These are phyloP conservation scores for Pezicula rhizophila DNA, from an alignment of 2,329 filamentous ascomycete genomes.

Conservation along the genomic window DNA sequence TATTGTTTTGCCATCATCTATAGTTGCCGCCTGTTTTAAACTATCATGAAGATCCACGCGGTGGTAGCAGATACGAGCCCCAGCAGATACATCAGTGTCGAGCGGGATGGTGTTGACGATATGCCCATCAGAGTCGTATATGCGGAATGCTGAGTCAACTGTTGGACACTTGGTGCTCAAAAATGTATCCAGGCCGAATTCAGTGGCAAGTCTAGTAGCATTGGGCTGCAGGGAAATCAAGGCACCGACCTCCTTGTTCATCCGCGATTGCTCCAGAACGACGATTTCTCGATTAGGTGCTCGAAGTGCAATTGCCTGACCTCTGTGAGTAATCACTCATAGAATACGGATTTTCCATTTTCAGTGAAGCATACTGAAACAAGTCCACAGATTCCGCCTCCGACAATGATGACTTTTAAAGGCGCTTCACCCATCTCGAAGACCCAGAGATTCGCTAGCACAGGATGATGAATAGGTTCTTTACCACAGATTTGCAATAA, in stretches of 20 bases:
- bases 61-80: constrained; percentile 27
- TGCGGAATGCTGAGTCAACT: constrained; percentile 4
- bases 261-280: constrained; percentile 15
- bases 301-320: constrained; percentile 32
- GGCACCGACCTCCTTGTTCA: constrained; percentile 34
- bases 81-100: constrained; percentile 25
- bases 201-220: constrained; percentile 29
- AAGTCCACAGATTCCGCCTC: constrained; percentile 26
- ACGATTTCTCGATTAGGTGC: constrained; percentile 20
- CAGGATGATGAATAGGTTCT: background rate
- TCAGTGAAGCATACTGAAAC: constrained; percentile 17
- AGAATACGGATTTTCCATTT: no score
- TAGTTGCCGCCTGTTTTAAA: constrained; percentile 26
- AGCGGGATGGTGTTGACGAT: background rate
- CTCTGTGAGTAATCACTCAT: background rate
- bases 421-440: background rate
- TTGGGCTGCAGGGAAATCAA: constrained; percentile 37
- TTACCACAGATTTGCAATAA: background rate
- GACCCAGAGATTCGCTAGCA: background rate
- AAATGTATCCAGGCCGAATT: constrained; percentile 28
- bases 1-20: constrained; percentile 13
- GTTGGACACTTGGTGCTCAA: constrained; percentile 17
- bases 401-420: constrained; percentile 8
- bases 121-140: constrained; percentile 2
- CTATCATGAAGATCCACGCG: constrained; percentile 35